Evolutionary conservation across 108 stramenopile species (phyloP).

Genomic region (Skeletonema menzelii): DNA sequence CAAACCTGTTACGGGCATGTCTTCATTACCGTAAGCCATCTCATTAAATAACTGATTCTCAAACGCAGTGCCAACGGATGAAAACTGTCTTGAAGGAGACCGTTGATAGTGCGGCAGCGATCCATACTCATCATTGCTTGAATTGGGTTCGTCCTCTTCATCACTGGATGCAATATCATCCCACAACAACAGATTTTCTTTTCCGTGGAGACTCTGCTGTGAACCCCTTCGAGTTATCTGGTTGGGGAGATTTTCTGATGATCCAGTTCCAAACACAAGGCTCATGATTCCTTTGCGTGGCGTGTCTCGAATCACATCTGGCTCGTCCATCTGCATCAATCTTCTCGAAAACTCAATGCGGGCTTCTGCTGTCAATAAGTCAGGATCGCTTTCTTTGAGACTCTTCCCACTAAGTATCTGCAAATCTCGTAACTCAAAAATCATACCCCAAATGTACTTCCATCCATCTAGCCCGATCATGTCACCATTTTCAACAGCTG

Average conservation of each 20-base stretch:
- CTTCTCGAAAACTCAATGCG: slow-evolving; percentile 63
- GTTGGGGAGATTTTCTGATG: slow-evolving; percentile 2
- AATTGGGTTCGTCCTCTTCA: slow-evolving; percentile 60
- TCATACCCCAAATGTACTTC: slow-evolving; percentile 75
- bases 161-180: slow-evolving; percentile 76
- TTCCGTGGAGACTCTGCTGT: slow-evolving; percentile 48
- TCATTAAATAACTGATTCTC: slow-evolving; percentile 73
- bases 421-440: slow-evolving; percentile 84
- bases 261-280: slow-evolving; percentile 31
- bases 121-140: slow-evolving; percentile 18
- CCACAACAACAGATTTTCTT: slow-evolving; percentile 72
- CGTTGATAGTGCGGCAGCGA: neutral
- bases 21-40: slow-evolving; percentile 39
- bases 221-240: neutral
- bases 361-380: slow-evolving; percentile 55
- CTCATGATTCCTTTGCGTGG: slow-evolving; percentile 32
- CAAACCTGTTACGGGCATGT: slow-evolving; percentile 77
- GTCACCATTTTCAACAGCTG: slow-evolving; percentile 62
- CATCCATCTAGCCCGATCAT: slow-evolving; percentile 78
- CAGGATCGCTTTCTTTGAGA: slow-evolving; percentile 72
- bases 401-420: slow-evolving; percentile 54
- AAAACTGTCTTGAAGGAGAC: slow-evolving; percentile 19
- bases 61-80: slow-evolving; percentile 64
- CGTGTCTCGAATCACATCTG: slow-evolving; percentile 13
- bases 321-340: slow-evolving; percentile 50